Evolutionary conservation across 2,329 filamentous ascomycete species (phyloP), one percentile per base, ranked within the genome.

Genomic region (Malbranchea zuffiana): DNA sequence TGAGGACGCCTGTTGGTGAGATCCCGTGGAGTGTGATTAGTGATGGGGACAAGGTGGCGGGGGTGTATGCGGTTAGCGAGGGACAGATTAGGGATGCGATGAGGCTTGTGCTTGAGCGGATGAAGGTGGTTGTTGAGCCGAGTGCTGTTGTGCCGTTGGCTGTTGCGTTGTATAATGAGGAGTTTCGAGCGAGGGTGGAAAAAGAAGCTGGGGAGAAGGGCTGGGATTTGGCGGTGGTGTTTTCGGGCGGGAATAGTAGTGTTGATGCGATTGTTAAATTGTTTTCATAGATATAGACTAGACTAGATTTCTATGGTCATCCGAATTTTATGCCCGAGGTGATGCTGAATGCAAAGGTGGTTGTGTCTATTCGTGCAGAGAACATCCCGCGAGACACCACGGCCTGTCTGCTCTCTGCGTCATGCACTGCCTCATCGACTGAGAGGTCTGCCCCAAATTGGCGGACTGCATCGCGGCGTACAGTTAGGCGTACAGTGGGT

Each of bases 111-210:
- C 64, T 87, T 44, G 88, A 96, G 71, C 66, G 87, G 40, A 76
- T 90, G 69, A 95, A 96, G 73, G 64, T 93, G 31, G 76, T 95
- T 15, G 77, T 95, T 8, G 88, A 96, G 68, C 88, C 88, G 15
- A 87, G 80, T 59, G 75, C 82, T 0, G 85, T 79, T 2, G 87
- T 95, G n/a, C 75, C 77, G 1, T 58, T 96, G 42, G 90, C 88
- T 0, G 82, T 83, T 5, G 79, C 78, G 35, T 62, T 96, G 47
- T 95, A 75, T 47, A 81, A 94, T 55, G 83, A 92, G 60, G 83
- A 86, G 3, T 95, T 95, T 44, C 66, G 84, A 40, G 56, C 52
- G 8, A 59, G 80, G 59, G 80, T 87, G 7, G 58, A 57, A 38
- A 46, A 48, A 42, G 81, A 87, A 57, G 81, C 67, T 0, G 82